Conservation (phyloP, 164 flowering plant genomes). For the Sedum album region DNA sequence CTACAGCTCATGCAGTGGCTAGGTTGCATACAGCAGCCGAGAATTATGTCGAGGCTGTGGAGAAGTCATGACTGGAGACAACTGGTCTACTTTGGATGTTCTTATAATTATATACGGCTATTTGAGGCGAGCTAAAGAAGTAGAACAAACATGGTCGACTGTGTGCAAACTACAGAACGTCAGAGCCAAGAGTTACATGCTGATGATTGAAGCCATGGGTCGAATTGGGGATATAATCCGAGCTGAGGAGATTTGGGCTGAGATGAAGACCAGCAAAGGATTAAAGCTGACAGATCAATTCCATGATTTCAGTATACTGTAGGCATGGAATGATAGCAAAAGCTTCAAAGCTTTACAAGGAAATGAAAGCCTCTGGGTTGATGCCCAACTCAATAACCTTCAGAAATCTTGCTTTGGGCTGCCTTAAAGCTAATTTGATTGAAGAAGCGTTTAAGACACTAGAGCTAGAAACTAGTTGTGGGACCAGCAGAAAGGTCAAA, state of each 20-base stretch:
- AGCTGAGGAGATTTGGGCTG: constrained; percentile 75
- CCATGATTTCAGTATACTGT: too few species aligned
- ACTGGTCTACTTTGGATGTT: too few species aligned
- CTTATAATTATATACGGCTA: too few species aligned
- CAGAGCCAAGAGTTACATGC: constrained; percentile 55
- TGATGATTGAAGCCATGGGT: constrained; percentile 87
- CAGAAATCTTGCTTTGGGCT: too few species aligned
- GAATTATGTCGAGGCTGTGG: too few species aligned
- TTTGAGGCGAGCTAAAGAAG: constrained; percentile 47
- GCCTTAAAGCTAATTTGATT: too few species aligned
- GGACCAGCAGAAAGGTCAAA: too few species aligned
- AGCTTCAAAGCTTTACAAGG: constrained; percentile 52
- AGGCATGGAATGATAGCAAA: constrained; percentile 42
- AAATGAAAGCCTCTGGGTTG: constrained; percentile 53
- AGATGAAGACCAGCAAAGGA: constrained; percentile 49
- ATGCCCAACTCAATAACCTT: constrained; percentile 75
- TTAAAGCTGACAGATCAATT: too few species aligned
- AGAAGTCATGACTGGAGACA: too few species aligned
- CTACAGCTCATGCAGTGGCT: constrained; percentile 88
- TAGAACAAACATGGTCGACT: too few species aligned
- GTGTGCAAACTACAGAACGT: too few species aligned
- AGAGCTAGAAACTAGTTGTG: constrained; percentile 52
- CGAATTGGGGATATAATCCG: constrained; percentile 43
- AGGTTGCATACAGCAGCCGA: constrained; percentile 56
- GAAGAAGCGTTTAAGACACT: too few species aligned